Percentiles rank a stretch among this genome's conserved stretches.
Evolutionary conservation across 371 early-diverging fungal species (phyloP).

Genomic region (Synchytrium microbalum): DNA sequence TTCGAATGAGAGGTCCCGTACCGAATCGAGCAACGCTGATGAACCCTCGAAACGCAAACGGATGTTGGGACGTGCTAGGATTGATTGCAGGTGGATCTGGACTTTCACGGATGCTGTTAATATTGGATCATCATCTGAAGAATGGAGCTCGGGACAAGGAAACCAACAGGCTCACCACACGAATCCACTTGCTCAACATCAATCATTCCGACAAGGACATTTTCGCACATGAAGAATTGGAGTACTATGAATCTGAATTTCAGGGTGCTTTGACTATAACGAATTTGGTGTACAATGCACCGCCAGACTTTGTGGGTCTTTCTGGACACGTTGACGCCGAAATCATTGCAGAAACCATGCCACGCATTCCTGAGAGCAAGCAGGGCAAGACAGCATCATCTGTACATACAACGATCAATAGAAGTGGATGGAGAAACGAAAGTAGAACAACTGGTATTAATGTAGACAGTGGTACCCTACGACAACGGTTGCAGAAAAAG

Average conservation of each 20-base stretch:
- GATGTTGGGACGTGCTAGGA: constrained; percentile 20
- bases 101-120: constrained; percentile 28
- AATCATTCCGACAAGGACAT: constrained; percentile 12
- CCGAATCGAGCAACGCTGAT: constrained; percentile 5
- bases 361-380: too few relatives aligned
- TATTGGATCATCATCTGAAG: constrained; percentile 29
- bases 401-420: too few relatives aligned
- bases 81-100: constrained; percentile 31
- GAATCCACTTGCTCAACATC: constrained; percentile 17
- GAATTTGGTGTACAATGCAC: background rate
- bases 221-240: constrained; percentile 13
- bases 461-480: too few relatives aligned
- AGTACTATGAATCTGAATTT: constrained; percentile 7
- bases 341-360: constrained; percentile 1
- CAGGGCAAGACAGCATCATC: too few relatives aligned
- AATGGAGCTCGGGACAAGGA: constrained; percentile 12
- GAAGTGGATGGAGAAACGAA: too few relatives aligned
- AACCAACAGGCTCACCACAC: constrained; percentile 15
- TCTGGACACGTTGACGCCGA: background rate
- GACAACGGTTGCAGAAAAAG: too few relatives aligned
- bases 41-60: constrained; percentile 17
- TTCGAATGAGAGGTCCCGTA: constrained; percentile 28
- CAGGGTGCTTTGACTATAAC: constrained; percentile 18
- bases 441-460: too few relatives aligned
- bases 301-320: background rate